Conservation (phyloP, 2,329 filamentous ascomycete species). For the Falciphora oryzae region DNA sequence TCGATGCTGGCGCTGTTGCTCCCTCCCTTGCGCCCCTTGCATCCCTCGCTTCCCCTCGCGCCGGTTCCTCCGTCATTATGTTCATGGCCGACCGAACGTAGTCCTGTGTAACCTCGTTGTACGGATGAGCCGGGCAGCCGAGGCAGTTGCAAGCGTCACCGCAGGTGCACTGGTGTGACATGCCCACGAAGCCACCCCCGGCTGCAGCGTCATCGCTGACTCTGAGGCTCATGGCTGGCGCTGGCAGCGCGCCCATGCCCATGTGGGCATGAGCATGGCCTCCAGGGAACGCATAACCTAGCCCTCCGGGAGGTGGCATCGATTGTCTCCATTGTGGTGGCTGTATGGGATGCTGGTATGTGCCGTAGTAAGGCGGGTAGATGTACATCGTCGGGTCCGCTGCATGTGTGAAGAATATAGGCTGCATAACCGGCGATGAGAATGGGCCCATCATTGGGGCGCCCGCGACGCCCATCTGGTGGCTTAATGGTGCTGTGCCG, state of each 20-base stretch:
- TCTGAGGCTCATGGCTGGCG: neutral
- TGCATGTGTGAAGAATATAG: slow-evolving; percentile 8
- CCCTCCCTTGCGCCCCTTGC: neutral
- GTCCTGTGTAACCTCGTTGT: slow-evolving; percentile 17
- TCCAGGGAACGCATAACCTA: neutral
- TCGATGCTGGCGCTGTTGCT: neutral
- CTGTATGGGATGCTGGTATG: slow-evolving; percentile 16
- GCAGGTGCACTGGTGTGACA: slow-evolving; percentile 18
- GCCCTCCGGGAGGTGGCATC: slow-evolving; percentile 8
- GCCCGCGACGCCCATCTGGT: neutral
- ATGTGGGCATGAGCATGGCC: neutral
- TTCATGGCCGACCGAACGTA: slow-evolving; percentile 18
- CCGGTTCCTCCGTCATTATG: slow-evolving; percentile 13
- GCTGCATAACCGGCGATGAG: slow-evolving; percentile 14
- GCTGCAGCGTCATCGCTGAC: neutral
- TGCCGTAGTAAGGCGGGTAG: slow-evolving; percentile 16
- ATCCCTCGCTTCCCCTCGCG: neutral
- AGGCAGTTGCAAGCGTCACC: slow-evolving; percentile 20
- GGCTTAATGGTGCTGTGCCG: neutral
- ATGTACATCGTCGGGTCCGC: slow-evolving; percentile 12
- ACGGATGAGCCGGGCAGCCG: slow-evolving; percentile 19
- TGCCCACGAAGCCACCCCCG: neutral
- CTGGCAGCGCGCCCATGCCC: neutral
- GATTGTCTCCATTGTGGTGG: slow-evolving; percentile 17
- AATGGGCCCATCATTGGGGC: slow-evolving; percentile 4